phyloP scores from a whole-genome alignment of 495 filamentous ascomycete genomes.

The Aspergillus homomorphus region DNA sequence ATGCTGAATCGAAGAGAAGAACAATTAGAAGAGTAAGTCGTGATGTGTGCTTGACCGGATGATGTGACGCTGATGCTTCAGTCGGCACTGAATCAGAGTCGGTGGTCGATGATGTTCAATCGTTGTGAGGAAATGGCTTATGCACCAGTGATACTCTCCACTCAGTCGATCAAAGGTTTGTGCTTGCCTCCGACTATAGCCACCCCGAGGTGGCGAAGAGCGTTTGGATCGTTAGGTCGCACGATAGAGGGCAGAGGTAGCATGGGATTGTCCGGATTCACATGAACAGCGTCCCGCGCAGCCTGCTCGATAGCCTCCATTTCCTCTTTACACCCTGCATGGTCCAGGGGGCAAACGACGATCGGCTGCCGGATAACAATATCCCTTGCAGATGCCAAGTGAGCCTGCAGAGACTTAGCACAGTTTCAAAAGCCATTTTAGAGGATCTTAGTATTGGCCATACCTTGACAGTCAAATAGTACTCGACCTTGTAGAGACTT shows the following conservation, averaged over 20 bases:
- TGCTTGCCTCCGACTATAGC: conserved; percentile 82
- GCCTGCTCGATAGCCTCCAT: conserved; percentile 97
- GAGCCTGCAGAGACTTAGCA: conserved; percentile 56
- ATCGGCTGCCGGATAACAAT: conserved; percentile 90
- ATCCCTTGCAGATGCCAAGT: conserved; percentile 85
- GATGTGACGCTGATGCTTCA: conserved; percentile 3
- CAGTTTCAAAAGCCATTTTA: background rate
- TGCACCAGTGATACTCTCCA: background rate
- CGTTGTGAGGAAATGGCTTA: background rate
- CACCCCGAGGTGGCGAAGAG: conserved; percentile 73
- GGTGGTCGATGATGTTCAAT: background rate
- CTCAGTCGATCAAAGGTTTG: conserved; percentile 85
- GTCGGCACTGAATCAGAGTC: background rate
- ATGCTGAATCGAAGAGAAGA: conserved; percentile 12
- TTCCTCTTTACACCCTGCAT: conserved; percentile 93
- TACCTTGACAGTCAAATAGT: conserved; percentile 92
- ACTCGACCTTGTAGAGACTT: conserved; percentile 96
- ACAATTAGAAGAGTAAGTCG: background rate
- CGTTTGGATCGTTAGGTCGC: conserved; percentile 68
- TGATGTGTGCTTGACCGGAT: background rate
- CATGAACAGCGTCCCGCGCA: conserved; percentile 82
- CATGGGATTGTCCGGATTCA: conserved; percentile 86
- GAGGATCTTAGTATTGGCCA: conserved; percentile 13
- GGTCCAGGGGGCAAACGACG: conserved; percentile 92
- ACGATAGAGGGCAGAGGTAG: conserved; percentile 80